phyloP scores from a whole-genome alignment of 805 yeast species.

The Ogataea methanolica region DNA sequence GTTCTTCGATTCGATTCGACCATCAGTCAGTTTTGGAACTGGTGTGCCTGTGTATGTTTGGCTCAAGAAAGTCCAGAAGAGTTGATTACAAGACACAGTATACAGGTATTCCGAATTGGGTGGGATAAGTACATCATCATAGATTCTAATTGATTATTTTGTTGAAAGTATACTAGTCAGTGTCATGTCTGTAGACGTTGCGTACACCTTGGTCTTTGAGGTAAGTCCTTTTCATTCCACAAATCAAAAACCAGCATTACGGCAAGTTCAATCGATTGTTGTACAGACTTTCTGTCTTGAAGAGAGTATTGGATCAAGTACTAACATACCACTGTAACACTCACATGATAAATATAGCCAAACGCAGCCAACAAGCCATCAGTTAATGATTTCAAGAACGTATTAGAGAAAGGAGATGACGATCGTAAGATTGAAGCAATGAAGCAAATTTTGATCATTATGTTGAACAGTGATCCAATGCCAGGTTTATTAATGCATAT shows the following conservation, averaged over 20 bases:
- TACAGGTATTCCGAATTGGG: no score
- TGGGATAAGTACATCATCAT: no score
- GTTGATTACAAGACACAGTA: no score
- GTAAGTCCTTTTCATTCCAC: slow-evolving; percentile 19
- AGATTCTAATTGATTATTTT: no score
- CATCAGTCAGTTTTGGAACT: no score
- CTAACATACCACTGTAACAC: slow-evolving; percentile 4
- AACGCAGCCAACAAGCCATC: slow-evolving; percentile 58
- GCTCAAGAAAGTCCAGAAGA: no score
- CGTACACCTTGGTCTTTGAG: slow-evolving; percentile 78
- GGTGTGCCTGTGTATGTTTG: no score
- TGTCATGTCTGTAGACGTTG: slow-evolving; percentile 33
- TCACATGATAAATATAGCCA: slow-evolving; percentile 33
- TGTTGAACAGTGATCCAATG: slow-evolving; percentile 90
- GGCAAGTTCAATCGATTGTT: not conserved
- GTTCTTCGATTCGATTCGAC: no score
- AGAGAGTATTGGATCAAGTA: not conserved
- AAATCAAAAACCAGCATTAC: not conserved
- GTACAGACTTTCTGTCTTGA: not conserved
- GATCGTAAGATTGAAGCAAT: slow-evolving; percentile 84
- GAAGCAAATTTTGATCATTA: slow-evolving; percentile 79
- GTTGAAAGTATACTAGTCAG: not conserved
- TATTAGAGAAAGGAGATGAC: slow-evolving; percentile 86
- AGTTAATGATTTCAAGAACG: slow-evolving; percentile 65
- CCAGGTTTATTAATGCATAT: slow-evolving; percentile 94